Conservation (phyloP, 1,139 yeast species). For the Pichia sp. region DNA sequence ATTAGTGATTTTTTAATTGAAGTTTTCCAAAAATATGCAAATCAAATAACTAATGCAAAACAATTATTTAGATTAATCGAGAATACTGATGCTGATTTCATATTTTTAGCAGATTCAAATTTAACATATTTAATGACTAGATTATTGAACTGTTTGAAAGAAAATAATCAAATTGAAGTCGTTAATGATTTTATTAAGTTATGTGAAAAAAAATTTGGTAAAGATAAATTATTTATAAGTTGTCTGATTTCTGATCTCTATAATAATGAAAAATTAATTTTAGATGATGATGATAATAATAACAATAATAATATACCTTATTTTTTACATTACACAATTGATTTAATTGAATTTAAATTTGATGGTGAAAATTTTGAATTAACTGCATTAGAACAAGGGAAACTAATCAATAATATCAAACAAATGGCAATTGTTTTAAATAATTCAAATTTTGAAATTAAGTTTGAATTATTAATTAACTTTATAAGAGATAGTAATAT, state of each 20-base stretch:
- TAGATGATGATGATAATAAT: background rate
- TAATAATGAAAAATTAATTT: background rate
- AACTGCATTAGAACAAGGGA: conserved; percentile 1
- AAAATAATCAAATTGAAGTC: conserved; percentile 1
- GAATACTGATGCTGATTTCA: conserved; percentile 5
- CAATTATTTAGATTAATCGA: conserved; percentile 2
- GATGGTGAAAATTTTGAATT: background rate
- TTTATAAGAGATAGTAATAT: conserved; percentile 1
- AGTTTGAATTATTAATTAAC: background rate
- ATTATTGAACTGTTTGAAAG: conserved; percentile 1
- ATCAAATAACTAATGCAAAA: background rate
- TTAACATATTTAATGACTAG: background rate
- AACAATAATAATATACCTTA: conserved; percentile 1
- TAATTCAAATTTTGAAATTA: background rate
- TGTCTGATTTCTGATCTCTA: conserved; percentile 9
- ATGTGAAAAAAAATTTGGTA: conserved; percentile 6
- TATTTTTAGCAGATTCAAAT: conserved; percentile 1
- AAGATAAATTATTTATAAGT: conserved; percentile 5
- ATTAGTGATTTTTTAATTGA: conserved; percentile 1
- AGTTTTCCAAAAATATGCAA: background rate
- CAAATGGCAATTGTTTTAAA: background rate
- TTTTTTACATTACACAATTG: conserved; percentile 7
- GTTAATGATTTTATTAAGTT: conserved; percentile 7
- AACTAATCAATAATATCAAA: background rate
- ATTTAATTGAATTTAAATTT: conserved; percentile 3